Percentiles rank a stretch among this genome's conserved stretches.
These are phyloP conservation scores for Marsdenia floribunda DNA, from an alignment of 257 asterid species.

Conservation along the genomic window DNA sequence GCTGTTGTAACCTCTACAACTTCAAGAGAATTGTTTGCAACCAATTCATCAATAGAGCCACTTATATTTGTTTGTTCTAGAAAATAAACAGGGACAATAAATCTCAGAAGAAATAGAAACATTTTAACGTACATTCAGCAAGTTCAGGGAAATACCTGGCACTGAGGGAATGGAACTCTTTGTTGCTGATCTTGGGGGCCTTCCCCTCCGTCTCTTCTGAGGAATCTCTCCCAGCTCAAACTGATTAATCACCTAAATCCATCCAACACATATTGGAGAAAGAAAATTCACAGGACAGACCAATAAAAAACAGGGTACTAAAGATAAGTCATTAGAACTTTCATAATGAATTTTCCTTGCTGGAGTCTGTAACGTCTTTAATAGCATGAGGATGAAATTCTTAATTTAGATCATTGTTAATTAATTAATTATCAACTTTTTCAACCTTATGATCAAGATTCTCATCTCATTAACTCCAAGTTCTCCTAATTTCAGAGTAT, in stretches of 20 bases:
- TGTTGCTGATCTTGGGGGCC: conserved; percentile 34
- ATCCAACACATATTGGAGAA: conserved; percentile 12
- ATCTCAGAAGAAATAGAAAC: conserved; percentile 6
- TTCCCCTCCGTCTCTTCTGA: conserved; percentile 44
- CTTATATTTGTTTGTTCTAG: conserved; percentile 13
- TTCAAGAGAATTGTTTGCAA: conserved; percentile 22
- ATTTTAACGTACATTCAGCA: background rate
- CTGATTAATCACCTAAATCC: conserved; percentile 35
- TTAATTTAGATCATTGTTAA: background rate
- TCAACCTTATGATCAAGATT: background rate
- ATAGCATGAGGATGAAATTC: background rate
- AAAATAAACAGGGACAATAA: conserved; percentile 13
- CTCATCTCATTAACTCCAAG: background rate
- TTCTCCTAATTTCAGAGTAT: background rate
- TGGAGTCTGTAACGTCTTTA: background rate
- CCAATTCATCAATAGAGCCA: conserved; percentile 21
- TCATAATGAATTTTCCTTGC: background rate
- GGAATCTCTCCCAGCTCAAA: conserved; percentile 22
- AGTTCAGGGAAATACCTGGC: conserved; percentile 28
- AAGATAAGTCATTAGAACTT: background rate
- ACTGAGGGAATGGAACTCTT: conserved; percentile 18
- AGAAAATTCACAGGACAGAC: background rate
- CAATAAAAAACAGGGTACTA: background rate
- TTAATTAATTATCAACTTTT: background rate
- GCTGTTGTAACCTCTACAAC: conserved; percentile 23